Base-by-base conservation (phyloP, 129 eudicot species). In the Flaveria brownii region DNA sequence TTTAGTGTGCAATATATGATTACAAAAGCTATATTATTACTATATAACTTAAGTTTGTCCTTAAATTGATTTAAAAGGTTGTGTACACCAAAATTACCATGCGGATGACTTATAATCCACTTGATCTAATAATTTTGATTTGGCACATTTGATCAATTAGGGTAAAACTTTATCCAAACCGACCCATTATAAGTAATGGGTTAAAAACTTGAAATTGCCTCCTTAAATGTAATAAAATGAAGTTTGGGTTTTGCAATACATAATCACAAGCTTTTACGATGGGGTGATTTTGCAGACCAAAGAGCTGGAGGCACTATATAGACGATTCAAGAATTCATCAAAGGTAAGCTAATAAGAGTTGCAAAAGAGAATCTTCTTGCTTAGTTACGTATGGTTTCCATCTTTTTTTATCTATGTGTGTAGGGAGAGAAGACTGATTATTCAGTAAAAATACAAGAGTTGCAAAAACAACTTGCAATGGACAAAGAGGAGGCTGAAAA, bases 401-500 rank as follows among this genome's bases (percentile, higher is more conserved):
- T 65, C 22, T 82, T 77, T 67, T 67, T 73, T 66, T 28, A 6
- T 28, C 28, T 16, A 18, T 36, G 20, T 65, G n/a, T 68, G 30
- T 74, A 94, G 99, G 96, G 93, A 69, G 97, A 87, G 80, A 89
- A 94, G 77, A 89, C 81, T 17, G 99, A 94, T 80, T 91, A 87
- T 85, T 85, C 97, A 33, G 62, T 89, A 18, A 94, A 94, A 77
- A 94, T 94, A 64, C 99, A 85, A 75, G 99, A 94, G 84, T 76
- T 94, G 85, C 92, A 87, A 82, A 94, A 89, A 86, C 99, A 94
- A 78, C 93, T 94, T 73, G 74, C 86, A 13, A 91, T 94, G 97
- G 97, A 94, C 87, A 84, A 77, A 71, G 97, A 91, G 77, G 99
- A 91, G 80, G 99, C 89, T 69, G 93, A 91, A 74, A 94, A 87